Evolutionary conservation across 75 land plant genomes (phyloP).

Genomic region (Pinus albicaulis): DNA sequence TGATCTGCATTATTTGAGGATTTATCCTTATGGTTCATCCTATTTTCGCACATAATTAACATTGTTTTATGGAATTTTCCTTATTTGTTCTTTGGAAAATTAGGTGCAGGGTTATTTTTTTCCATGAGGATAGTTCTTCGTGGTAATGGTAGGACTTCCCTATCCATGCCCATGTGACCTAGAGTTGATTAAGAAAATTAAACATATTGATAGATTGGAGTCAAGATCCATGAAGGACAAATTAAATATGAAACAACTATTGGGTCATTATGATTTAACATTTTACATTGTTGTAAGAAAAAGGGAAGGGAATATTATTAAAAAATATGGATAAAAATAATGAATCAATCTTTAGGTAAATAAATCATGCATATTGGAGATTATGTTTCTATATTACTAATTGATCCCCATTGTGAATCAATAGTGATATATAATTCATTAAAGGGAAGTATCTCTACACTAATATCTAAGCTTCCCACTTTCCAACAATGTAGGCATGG

Average conservation of each 20-base stretch:
- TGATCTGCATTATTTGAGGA: too few species aligned
- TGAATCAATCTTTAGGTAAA: slow-evolving; percentile 93
- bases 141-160: slow-evolving; percentile 98
- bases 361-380: slow-evolving; percentile 82
- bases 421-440: slow-evolving; percentile 18
- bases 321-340: slow-evolving; percentile 98
- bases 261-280: slow-evolving; percentile 40
- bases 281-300: slow-evolving; percentile 53
- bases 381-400: slow-evolving; percentile 88
- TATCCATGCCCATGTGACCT: slow-evolving; percentile 93
- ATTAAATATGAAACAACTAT: slow-evolving; percentile 9
- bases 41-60: too few species aligned
- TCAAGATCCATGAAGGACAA: neutral
- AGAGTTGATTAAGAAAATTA: slow-evolving; percentile 84
- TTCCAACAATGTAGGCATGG: too few species aligned
- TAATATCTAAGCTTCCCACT: slow-evolving; percentile 76
- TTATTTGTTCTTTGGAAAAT: too few species aligned
- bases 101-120: too few species aligned
- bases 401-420: slow-evolving; percentile 69
- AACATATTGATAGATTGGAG: slow-evolving; percentile 66
- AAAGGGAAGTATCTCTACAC: slow-evolving; percentile 40
- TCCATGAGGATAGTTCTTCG: slow-evolving; percentile 5
- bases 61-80: too few species aligned
- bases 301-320: slow-evolving; percentile 93
- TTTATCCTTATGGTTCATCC: too few species aligned